These are phyloP conservation scores for Lepraria neglecta DNA, from an alignment of 495 filamentous ascomycete species.

Conservation along the genomic window DNA sequence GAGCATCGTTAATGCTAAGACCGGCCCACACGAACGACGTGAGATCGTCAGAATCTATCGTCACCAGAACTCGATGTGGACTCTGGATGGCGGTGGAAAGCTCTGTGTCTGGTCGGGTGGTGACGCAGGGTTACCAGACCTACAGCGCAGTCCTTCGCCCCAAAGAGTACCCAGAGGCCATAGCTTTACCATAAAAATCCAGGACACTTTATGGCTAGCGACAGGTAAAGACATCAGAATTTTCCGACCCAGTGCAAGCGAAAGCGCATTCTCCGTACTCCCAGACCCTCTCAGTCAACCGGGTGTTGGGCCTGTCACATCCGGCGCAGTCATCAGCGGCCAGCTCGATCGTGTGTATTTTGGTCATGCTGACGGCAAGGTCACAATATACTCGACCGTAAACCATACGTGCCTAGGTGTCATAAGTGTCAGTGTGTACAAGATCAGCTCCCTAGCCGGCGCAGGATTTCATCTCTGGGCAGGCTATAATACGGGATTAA, in stretches of 20 bases:
- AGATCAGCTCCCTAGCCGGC: slow-evolving; percentile 81
- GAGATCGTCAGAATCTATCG: slow-evolving; percentile 84
- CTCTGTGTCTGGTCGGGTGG: slow-evolving; percentile 84
- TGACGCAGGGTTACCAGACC: slow-evolving; percentile 62
- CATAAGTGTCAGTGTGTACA: slow-evolving; percentile 84
- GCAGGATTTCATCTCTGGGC: slow-evolving; percentile 87
- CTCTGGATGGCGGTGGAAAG: slow-evolving; percentile 82
- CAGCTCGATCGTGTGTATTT: slow-evolving; percentile 80
- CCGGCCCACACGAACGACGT: slow-evolving; percentile 67
- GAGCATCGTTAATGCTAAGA: slow-evolving; percentile 56
- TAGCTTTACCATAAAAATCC: slow-evolving; percentile 77
- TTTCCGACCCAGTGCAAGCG: slow-evolving; percentile 63
- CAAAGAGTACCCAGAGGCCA: slow-evolving; percentile 74
- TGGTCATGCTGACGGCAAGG: slow-evolving; percentile 88
- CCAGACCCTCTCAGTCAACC: slow-evolving; percentile 60
- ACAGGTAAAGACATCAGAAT: slow-evolving; percentile 81
- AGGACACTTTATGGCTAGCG: slow-evolving; percentile 79
- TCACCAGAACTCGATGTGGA: slow-evolving; percentile 87
- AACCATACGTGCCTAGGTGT: slow-evolving; percentile 70
- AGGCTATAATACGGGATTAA: slow-evolving; percentile 90
- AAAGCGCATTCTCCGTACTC: slow-evolving; percentile 64
- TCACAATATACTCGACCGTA: slow-evolving; percentile 76
- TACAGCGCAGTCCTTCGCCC: slow-evolving; percentile 58
- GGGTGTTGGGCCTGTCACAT: slow-evolving; percentile 77
- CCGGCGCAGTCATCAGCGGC: slow-evolving; percentile 64